Conservation (phyloP, 2,329 filamentous ascomycete species). For the Arthrocladium fulminans region DNA sequence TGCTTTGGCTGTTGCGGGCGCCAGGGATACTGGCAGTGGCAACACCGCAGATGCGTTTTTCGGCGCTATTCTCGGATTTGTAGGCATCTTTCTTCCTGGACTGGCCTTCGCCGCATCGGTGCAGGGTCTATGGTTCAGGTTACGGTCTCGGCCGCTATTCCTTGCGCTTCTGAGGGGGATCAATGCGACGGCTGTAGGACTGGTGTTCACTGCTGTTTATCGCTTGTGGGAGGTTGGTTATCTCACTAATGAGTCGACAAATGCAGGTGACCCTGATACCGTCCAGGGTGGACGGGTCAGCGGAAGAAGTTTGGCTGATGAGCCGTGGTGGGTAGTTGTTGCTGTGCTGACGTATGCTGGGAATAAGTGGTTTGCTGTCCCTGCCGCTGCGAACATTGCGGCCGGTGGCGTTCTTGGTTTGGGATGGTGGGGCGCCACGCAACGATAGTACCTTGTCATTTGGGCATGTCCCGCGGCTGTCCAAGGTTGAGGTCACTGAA, state of each 20-base stretch:
- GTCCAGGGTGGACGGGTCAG: slow-evolving; percentile 12
- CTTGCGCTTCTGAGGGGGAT: slow-evolving; percentile 45
- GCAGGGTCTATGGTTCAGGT: slow-evolving; percentile 45
- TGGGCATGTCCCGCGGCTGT: no score
- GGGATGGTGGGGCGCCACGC: slow-evolving; percentile 37
- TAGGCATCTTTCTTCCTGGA: slow-evolving; percentile 36
- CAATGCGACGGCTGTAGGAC: slow-evolving; percentile 52
- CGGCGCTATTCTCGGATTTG: slow-evolving; percentile 45
- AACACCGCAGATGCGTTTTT: slow-evolving; percentile 29
- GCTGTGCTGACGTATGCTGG: slow-evolving; percentile 43
- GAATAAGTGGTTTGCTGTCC: slow-evolving; percentile 40
- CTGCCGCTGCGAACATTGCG: slow-evolving; percentile 37
- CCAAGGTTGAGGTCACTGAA: no score
- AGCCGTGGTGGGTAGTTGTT: slow-evolving; percentile 57
- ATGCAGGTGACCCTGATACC: slow-evolving; percentile 22
- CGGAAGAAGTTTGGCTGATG: slow-evolving; percentile 45
- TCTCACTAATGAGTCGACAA: slow-evolving; percentile 41
- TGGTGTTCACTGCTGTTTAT: slow-evolving; percentile 58
- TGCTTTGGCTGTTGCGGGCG: slow-evolving; percentile 37
- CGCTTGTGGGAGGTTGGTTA: slow-evolving; percentile 55
- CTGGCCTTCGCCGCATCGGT: slow-evolving; percentile 28
- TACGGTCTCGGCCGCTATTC: slow-evolving; percentile 41
- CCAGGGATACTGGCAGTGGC: slow-evolving; percentile 32
- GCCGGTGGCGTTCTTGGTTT: slow-evolving; percentile 40
- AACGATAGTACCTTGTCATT: no score